These are phyloP conservation scores for Clarkia xantiana DNA, from an alignment of 345 rosid genomes.

Conservation along the genomic window DNA sequence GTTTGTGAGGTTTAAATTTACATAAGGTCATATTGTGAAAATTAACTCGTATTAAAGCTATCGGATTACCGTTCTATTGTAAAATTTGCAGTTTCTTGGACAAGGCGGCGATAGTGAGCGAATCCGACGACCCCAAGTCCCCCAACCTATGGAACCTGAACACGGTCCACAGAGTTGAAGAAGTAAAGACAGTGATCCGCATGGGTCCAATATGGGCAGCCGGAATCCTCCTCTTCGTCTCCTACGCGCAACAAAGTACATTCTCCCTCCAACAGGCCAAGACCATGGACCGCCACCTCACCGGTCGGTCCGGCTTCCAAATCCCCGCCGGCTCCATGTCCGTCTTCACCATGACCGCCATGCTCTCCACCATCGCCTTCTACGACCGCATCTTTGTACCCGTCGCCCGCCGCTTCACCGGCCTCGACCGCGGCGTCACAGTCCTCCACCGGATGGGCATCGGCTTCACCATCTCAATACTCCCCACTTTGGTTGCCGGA, in stretches of 20 bases:
- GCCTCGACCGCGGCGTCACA: constrained; percentile 64
- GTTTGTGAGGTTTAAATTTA: too few species aligned
- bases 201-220: constrained; percentile 94
- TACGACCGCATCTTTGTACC: constrained; percentile 62
- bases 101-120: constrained; percentile 57
- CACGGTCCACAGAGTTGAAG: constrained; percentile 86
- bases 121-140: constrained; percentile 31
- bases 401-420: constrained; percentile 39
- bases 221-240: constrained; percentile 62
- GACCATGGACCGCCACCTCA: constrained; percentile 67
- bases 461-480: constrained; percentile 50
- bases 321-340: constrained; percentile 87
- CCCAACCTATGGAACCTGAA: constrained; percentile 60
- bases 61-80: too few species aligned
- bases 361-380: constrained; percentile 53
- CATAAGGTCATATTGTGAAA: too few species aligned
- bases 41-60: too few species aligned
- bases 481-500: constrained; percentile 70
- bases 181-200: constrained; percentile 56
- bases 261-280: constrained; percentile 79
- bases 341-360: constrained; percentile 59
- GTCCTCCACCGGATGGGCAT: constrained; percentile 75
- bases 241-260: constrained; percentile 68
- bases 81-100: constrained; percentile 47
- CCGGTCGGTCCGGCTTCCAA: constrained; percentile 47